phyloP scores from a whole-genome alignment of 129 eudicot species.

The Helichrysum umbraculigerum region DNA sequence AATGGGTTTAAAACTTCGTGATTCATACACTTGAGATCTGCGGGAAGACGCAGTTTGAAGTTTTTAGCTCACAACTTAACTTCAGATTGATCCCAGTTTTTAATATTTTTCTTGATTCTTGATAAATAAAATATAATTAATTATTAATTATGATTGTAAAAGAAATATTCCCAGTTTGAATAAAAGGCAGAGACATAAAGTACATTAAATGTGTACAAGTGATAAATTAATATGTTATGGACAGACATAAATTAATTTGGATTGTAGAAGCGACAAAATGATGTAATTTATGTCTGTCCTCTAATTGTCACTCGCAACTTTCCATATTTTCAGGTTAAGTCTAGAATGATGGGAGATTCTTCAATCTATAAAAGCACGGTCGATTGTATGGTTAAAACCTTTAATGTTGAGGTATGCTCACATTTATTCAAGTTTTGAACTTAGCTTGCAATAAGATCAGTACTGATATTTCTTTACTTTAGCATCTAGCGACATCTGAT shows the following conservation, averaged over 20 bases:
- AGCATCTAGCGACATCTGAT: not conserved
- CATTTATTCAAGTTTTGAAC: not conserved
- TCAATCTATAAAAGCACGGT: constrained; percentile 65
- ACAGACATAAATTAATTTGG: no score
- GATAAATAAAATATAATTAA: no score
- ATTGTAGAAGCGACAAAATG: no score
- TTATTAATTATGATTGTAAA: not conserved
- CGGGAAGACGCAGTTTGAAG: not conserved
- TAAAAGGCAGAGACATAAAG: not conserved
- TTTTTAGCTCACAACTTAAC: not conserved
- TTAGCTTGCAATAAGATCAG: not conserved
- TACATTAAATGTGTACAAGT: no score
- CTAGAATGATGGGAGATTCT: constrained; percentile 98
- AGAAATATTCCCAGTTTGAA: constrained; percentile 8
- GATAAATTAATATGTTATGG: no score
- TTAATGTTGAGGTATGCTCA: constrained; percentile 62
- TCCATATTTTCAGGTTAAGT: constrained; percentile 65
- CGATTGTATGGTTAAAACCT: constrained; percentile 79
- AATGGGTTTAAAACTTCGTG: constrained; percentile 1
- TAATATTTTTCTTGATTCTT: not conserved
- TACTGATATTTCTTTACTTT: not conserved
- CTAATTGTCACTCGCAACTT: constrained; percentile 6
- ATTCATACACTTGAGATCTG: not conserved
- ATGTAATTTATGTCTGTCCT: not conserved
- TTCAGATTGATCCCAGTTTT: not conserved